Conservation (phyloP, 1,284 basidiomycete species). For the Phaffia rhodozyma region DNA sequence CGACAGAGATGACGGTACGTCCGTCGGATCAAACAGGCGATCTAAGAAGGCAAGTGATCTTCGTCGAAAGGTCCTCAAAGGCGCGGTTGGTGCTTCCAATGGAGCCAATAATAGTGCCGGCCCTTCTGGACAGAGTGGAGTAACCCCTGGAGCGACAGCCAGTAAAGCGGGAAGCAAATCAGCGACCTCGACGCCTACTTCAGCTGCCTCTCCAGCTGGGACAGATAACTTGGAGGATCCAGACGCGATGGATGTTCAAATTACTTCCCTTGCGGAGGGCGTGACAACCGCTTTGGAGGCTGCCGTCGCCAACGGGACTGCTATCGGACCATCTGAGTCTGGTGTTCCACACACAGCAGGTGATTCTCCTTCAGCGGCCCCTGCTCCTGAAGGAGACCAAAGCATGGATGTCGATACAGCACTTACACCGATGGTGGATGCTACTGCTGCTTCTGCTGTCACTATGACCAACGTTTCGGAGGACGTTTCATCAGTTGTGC, state of each 20-base stretch:
- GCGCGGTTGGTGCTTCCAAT: constrained; percentile 26
- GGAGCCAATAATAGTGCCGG: neutral
- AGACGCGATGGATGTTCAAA: neutral
- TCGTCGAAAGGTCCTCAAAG: constrained; percentile 64
- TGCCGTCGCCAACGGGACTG: constrained; percentile 10
- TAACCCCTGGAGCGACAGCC: no score
- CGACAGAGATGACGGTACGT: constrained; percentile 38
- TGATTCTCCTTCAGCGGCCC: neutral
- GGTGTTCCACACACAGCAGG: no score
- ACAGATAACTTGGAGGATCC: neutral
- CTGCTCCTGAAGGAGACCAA: constrained; percentile 24
- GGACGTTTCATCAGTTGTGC: neutral
- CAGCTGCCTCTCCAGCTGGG: neutral
- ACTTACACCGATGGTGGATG: neutral
- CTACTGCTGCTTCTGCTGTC: neutral
- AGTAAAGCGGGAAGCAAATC: no score
- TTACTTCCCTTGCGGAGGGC: neutral
- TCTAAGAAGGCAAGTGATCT: constrained; percentile 48
- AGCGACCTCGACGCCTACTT: neutral
- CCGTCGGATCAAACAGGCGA: constrained; percentile 24
- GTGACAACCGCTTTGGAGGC: constrained; percentile 24
- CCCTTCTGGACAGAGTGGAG: neutral
- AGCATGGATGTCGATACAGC: constrained; percentile 27
- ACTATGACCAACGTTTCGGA: neutral
- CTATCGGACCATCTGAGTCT: neutral